Conservation (phyloP, 176 grass and related monocot genomes). For the Musa beccarii region DNA sequence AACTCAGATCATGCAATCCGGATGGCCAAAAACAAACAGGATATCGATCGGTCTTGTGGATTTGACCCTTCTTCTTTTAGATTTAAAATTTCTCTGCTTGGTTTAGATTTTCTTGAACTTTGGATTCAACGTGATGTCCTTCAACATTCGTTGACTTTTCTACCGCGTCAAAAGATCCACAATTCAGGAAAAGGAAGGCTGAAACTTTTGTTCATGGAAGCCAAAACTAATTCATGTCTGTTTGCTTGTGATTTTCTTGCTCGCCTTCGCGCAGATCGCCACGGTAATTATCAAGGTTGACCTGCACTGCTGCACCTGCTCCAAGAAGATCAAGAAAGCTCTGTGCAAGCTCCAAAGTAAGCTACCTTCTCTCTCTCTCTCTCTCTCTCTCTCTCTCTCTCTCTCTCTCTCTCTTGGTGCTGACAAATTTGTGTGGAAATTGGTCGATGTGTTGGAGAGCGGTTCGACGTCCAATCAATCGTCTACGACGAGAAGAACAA, state of each 20-base stretch:
- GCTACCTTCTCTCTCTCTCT: not conserved
- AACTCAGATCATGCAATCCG: too few species aligned
- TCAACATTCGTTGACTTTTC: too few species aligned
- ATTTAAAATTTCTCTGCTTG: too few species aligned
- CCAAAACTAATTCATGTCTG: not conserved
- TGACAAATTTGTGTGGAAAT: not conserved
- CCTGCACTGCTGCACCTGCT: slow-evolving; percentile 34
- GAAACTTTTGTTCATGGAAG: too few species aligned
- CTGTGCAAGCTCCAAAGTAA: slow-evolving; percentile 33
- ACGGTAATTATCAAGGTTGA: slow-evolving; percentile 28
- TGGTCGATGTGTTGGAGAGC: slow-evolving; percentile 6
- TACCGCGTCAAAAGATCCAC: too few species aligned
- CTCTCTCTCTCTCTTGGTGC: not conserved
- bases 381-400: not conserved
- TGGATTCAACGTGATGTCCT: too few species aligned
- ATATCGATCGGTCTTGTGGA: too few species aligned
- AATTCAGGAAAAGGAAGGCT: too few species aligned
- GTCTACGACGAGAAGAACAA: slow-evolving; percentile 22
- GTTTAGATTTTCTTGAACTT: too few species aligned
- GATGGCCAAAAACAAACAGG: too few species aligned
- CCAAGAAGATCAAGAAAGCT: slow-evolving; percentile 38
- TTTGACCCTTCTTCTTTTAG: too few species aligned
- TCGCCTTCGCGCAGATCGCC: not conserved
- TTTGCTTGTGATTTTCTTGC: not conserved
- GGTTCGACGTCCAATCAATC: slow-evolving; percentile 26